Conservation (phyloP, 2,329 filamentous ascomycete genomes). For the Knoxdaviesia proteae region DNA sequence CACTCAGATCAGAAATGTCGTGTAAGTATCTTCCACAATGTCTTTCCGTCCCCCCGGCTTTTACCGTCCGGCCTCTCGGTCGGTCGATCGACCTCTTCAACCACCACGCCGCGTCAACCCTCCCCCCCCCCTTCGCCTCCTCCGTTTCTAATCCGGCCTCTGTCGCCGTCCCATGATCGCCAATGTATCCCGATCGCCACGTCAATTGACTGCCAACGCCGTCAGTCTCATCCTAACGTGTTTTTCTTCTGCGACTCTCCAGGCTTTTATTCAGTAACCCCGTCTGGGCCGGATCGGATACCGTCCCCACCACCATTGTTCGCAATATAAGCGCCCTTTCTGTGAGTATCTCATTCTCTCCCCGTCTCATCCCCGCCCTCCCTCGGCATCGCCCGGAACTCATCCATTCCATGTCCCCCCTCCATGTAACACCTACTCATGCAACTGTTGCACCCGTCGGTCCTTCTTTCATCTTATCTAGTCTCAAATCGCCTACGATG, state of each 20-base stretch:
- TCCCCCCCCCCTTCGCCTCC: background rate
- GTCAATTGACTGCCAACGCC: background rate
- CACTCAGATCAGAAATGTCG: conserved; percentile 27
- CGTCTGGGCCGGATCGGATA: conserved; percentile 26
- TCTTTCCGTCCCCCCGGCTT: background rate
- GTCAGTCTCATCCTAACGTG: too few species aligned
- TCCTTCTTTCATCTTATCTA: conserved; percentile 5
- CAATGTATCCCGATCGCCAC: background rate
- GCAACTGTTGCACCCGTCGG: too few species aligned
- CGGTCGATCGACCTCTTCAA: background rate
- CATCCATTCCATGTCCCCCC: too few species aligned
- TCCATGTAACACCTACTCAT: too few species aligned
- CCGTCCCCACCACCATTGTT: conserved; percentile 30
- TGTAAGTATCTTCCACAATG: conserved; percentile 16
- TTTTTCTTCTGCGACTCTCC: background rate
- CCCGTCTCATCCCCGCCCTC: background rate
- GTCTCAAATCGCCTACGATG: conserved; percentile 29
- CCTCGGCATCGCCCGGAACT: too few species aligned
- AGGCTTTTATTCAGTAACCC: conserved; percentile 42
- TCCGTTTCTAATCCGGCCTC: background rate
- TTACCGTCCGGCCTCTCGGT: background rate
- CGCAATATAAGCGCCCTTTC: conserved; percentile 34
- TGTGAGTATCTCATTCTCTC: conserved; percentile 17
- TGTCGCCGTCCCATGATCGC: background rate
- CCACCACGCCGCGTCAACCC: background rate